Conservation (phyloP, 2,329 filamentous ascomycete genomes). For the Fusarium sp. region DNA sequence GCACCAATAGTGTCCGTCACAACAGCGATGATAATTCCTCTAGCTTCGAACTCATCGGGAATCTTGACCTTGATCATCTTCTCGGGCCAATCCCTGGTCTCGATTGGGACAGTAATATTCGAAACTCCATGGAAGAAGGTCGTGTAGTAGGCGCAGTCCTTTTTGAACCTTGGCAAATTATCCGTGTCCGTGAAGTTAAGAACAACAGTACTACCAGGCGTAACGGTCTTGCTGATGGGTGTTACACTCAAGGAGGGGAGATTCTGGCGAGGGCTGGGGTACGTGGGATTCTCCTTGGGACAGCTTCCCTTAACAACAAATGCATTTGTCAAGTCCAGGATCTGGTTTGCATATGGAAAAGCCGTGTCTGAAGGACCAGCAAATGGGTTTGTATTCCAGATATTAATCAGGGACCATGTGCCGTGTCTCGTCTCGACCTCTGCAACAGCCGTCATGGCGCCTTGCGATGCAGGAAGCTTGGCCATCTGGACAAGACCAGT, state of each 20-base stretch:
- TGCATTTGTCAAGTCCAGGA: neutral
- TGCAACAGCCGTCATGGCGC: neutral
- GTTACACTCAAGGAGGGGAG: neutral
- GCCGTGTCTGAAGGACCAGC: neutral
- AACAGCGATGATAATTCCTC: neutral
- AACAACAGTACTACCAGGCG: neutral
- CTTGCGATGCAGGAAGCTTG: neutral
- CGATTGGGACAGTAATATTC: neutral
- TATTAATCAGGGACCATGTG: neutral
- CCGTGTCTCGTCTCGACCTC: neutral
- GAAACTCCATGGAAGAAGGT: neutral
- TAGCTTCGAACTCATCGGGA: neutral
- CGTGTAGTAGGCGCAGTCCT: neutral
- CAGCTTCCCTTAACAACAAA: neutral
- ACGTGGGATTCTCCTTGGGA: neutral
- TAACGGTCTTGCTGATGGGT: neutral
- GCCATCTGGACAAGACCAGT: neutral
- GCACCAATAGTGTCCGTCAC: neutral
- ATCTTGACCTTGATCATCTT: neutral
- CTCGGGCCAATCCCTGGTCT: neutral
- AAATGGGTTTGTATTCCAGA: neutral
- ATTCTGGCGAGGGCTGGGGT: neutral
- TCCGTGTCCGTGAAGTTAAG: neutral
- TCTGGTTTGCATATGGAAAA: neutral
- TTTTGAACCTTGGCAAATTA: neutral